Conservation (phyloP, 306 rosid genomes). For the Pyrus betulifolia region DNA sequence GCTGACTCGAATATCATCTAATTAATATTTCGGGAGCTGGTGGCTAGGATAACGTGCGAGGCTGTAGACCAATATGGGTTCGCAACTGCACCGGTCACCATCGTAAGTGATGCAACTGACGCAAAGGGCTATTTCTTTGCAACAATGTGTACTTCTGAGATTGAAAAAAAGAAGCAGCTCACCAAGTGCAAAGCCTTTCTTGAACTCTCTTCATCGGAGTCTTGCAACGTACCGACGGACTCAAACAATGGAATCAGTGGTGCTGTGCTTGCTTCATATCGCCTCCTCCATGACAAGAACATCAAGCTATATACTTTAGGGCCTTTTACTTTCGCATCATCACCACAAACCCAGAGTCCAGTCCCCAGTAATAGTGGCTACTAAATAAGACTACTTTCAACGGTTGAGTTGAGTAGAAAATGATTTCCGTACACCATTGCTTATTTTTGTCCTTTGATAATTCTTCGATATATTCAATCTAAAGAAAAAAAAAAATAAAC, state of each 20-base stretch:
- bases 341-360: neutral
- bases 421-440: too few relatives aligned
- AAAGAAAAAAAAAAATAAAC: too few relatives aligned
- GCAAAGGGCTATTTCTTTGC: conserved; percentile 48
- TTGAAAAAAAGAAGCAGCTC: conserved; percentile 18
- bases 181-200: conserved; percentile 37
- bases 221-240: conserved; percentile 35
- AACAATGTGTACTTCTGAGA: conserved; percentile 34
- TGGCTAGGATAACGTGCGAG: conserved; percentile 34
- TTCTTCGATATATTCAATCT: too few relatives aligned
- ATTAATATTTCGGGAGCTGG: conserved; percentile 25
- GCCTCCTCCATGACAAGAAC: conserved; percentile 29
- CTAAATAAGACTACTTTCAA: neutral
- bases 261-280: conserved; percentile 29
- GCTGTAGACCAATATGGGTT: conserved; percentile 33
- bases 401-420: neutral
- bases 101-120: conserved; percentile 35
- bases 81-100: conserved; percentile 27
- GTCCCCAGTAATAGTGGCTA: conserved; percentile 12
- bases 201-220: conserved; percentile 37
- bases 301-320: conserved; percentile 36
- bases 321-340: conserved; percentile 35
- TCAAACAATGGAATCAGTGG: conserved; percentile 40
- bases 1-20: neutral
- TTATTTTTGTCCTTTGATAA: too few relatives aligned